Base-by-base conservation (phyloP, 306 rosid genomes). In the Purshia tridentata region DNA sequence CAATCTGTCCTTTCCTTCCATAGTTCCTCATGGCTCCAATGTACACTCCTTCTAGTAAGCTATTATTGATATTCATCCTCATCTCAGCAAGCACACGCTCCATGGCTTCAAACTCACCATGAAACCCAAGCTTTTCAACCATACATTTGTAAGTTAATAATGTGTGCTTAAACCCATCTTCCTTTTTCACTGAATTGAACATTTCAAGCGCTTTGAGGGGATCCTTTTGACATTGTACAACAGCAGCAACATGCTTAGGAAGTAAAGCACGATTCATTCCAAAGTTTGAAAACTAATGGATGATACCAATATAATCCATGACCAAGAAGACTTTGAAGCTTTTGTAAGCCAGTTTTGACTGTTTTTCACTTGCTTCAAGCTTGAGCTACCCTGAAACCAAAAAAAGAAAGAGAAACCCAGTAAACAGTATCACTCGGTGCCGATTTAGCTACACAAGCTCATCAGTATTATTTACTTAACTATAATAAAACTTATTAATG, bases 151-250 rank as follows among this genome's bases (percentile, higher is more conserved):
- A 93, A 11, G 97, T 89, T 1, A 50, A 70, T 2, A 86, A 66
- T 11, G 89, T 91, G 79, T 93, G 97, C 76, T 81, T 88, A 84
- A 86, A 93, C 9, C 96, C 96, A 19, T 89, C 86, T 79, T 93
- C 92, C 14, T n/a, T 78, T 75, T 84, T 89, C 66, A 80, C 92
- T 1, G 89, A 75, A 59, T 91, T 87, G 86, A 93, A 93, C 86
- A 87, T 86, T 54, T 84, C 81, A 11, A 93, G 89, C 2, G 97
- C 98, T 51, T 81, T 91, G 10, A 85, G 83, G 45, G 92, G 96
- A 57, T 93, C 89, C 80, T 80, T 91, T 78, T 91, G 94, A 53
- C 51, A 76, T 72, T 77, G 76, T 9, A 93, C 80, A 16, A 93
- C 97, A 1, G 92, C 89, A 6, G 81, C 82, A 52, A 93, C 93